Evolutionary conservation across 768 basidiomycete genomes (phyloP).

Genomic region (Mycena rosella): DNA sequence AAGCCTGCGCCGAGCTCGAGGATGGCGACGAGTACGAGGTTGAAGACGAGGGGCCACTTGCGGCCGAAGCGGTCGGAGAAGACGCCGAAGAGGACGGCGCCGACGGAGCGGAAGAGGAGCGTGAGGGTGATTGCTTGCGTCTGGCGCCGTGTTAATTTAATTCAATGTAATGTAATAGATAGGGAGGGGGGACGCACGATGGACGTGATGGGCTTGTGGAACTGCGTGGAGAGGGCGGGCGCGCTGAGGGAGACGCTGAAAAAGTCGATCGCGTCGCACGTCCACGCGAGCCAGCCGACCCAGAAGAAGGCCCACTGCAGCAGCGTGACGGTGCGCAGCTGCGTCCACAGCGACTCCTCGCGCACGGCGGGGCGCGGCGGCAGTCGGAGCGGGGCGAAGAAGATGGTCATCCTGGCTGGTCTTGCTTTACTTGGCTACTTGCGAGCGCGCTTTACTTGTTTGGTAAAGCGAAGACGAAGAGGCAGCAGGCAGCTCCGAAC

Average conservation of each 20-base stretch:
- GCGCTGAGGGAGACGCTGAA: slow-evolving; percentile 81
- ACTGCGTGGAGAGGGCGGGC: slow-evolving; percentile 59
- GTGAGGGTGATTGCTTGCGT: slow-evolving; percentile 92
- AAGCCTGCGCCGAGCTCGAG: slow-evolving; percentile 84
- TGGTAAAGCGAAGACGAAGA: too few species aligned
- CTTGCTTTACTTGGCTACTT: too few species aligned
- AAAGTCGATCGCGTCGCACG: slow-evolving; percentile 88
- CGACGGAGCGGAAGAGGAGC: slow-evolving; percentile 85
- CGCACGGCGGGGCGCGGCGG: slow-evolving; percentile 23
- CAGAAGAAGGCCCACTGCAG: slow-evolving; percentile 38
- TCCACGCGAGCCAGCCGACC: slow-evolving; percentile 84
- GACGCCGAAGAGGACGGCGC: slow-evolving; percentile 87
- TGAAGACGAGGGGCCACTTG: slow-evolving; percentile 91
- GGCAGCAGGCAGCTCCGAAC: too few species aligned
- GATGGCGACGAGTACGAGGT: slow-evolving; percentile 75
- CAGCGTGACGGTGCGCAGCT: slow-evolving; percentile 7
- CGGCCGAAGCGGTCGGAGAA: slow-evolving; percentile 90
- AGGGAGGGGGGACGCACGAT: slow-evolving; percentile 51
- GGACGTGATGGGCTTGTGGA: slow-evolving; percentile 52
- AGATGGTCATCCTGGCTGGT: slow-evolving; percentile 28
- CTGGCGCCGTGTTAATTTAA: slow-evolving; percentile 39
- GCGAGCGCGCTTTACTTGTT: too few species aligned
- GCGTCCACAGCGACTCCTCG: slow-evolving; percentile 7
- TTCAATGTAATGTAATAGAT: neutral
- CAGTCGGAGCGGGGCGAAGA: slow-evolving; percentile 37